phyloP scores from a whole-genome alignment of 768 basidiomycete species.

The Pilatotrama ljubarskyi region DNA sequence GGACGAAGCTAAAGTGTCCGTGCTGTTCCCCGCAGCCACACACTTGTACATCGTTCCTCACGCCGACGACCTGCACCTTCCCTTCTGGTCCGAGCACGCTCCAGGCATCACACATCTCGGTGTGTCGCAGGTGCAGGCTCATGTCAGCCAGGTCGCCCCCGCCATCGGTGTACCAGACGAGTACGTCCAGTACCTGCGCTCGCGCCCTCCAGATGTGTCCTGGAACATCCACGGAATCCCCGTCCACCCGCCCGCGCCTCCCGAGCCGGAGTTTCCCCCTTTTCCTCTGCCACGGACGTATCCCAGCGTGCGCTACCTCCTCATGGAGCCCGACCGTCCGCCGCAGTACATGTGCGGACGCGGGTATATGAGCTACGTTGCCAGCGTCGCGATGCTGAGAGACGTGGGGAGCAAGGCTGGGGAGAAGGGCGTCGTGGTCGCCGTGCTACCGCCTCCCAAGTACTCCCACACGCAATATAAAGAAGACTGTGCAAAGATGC shows the following conservation, averaged over 20 bases:
- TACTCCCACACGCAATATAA: too few relatives aligned
- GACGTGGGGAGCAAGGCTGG: too few relatives aligned
- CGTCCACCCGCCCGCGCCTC: too few relatives aligned
- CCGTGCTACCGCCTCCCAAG: too few relatives aligned
- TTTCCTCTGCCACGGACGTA: background rate
- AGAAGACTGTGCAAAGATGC: too few relatives aligned
- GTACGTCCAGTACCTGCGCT: too few relatives aligned
- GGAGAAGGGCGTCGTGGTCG: too few relatives aligned
- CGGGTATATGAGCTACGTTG: background rate
- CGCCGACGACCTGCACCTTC: background rate
- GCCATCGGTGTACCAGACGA: too few relatives aligned
- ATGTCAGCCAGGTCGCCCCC: too few relatives aligned
- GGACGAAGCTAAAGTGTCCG: background rate
- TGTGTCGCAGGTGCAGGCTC: too few relatives aligned
- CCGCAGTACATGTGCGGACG: background rate
- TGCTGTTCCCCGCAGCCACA: background rate
- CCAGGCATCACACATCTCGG: background rate
- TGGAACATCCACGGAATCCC: too few relatives aligned
- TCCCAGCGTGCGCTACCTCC: background rate
- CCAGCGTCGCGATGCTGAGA: background rate
- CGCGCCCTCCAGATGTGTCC: too few relatives aligned
- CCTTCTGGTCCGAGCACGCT: background rate
- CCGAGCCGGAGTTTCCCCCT: background rate
- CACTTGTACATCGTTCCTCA: background rate
- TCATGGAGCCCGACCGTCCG: background rate